Conservation (phyloP, 1,284 basidiomycete species). For the Cerrena zonata region DNA sequence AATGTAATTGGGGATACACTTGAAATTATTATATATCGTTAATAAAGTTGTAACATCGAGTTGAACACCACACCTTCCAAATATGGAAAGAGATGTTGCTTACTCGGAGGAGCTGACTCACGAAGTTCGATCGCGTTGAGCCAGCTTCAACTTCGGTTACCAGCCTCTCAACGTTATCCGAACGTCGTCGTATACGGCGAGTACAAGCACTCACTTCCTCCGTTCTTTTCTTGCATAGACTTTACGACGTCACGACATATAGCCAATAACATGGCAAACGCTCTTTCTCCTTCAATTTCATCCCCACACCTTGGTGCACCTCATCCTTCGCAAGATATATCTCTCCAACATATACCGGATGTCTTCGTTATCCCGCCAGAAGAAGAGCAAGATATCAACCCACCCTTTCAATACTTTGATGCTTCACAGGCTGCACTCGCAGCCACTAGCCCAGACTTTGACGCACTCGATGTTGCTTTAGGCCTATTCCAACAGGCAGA, state of each 20-base stretch:
- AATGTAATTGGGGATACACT: too few species aligned
- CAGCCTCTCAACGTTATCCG: background rate
- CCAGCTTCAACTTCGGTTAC: background rate
- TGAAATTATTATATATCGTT: too few species aligned
- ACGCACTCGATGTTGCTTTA: slow-evolving; percentile 38
- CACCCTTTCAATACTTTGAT: slow-evolving; percentile 64
- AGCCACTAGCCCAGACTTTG: slow-evolving; percentile 35
- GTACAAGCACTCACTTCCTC: background rate
- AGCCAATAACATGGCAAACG: slow-evolving; percentile 19
- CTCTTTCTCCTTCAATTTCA: slow-evolving; percentile 20
- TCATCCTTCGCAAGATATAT: slow-evolving; percentile 15
- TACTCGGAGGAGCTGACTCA: background rate
- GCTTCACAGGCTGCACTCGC: slow-evolving; percentile 33
- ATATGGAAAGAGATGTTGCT: background rate
- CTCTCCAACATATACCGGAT: slow-evolving; percentile 40
- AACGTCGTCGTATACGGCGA: background rate
- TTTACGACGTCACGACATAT: slow-evolving; percentile 12
- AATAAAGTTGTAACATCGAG: too few species aligned
- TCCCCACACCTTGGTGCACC: slow-evolving; percentile 21
- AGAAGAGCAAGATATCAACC: slow-evolving; percentile 52
- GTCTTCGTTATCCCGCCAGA: slow-evolving; percentile 68
- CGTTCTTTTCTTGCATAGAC: background rate
- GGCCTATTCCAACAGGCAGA: slow-evolving; percentile 28
- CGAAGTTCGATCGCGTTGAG: background rate
- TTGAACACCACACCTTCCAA: background rate